Base-by-base conservation (phyloP, 2,329 filamentous ascomycete genomes). In the Penicillium sp. region DNA sequence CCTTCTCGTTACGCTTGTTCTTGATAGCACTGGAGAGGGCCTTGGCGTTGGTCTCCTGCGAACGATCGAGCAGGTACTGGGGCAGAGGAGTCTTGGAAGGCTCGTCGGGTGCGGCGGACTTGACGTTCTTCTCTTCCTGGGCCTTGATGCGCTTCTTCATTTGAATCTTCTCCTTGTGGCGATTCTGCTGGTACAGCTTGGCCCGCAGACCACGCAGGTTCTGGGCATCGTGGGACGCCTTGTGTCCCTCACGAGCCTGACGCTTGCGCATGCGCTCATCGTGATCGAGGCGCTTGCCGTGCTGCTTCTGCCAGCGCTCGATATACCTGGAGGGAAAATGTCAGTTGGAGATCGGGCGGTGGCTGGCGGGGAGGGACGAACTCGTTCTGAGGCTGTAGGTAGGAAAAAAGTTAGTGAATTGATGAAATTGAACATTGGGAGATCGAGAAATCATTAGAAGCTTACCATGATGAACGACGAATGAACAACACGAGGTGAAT, bases 81-180 rank as follows among this genome's bases (percentile, higher is more conserved):
- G 94, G 94, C 68, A 97, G 82, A 57, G 94, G 91, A 50, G 90
- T 91, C 70, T 74, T 73, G 66, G 84, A 86, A 27, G 93, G 90
- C 77, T 94, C 89, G 68, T 89, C 85, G 65, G 89, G 87, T 55
- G 88, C 87, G 33, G 85, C 81, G 9, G 89, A 90, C 80, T 97
- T 96, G 82, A 97, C 87, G 73, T 97, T 95, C 79, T 91, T 88
- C 82, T 97, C 91, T 79, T 99, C 94, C 81, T 96, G 91, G 45
- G 91, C 89, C 79, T 90, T 91, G 84, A 99, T 95, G 71, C 87
- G 82, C 84, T 96, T 96, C 78, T 89, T 89, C 89, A 96, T 93
- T 84, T 96, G 91, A 74, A 96, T 96, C 88, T 99, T 99, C 83
- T 99, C 93, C 76, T 93, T 89, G 81, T 92, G 90, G 27, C 94